These are phyloP conservation scores for Wickerhamomyces sp. DNA, from an alignment of 1,139 yeast species.

Conservation along the genomic window DNA sequence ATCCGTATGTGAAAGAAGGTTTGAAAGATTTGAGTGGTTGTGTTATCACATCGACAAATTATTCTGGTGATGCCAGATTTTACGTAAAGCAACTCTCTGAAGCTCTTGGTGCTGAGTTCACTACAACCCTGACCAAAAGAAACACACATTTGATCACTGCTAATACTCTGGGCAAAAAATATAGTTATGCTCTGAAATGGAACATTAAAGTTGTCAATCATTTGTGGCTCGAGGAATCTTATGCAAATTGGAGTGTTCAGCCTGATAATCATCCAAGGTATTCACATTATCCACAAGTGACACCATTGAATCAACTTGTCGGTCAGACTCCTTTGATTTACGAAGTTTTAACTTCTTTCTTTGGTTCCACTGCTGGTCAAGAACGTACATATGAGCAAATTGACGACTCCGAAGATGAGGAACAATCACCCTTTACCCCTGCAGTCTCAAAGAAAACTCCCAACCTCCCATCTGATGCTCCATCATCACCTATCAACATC, in stretches of 20 bases:
- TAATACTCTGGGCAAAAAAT: constrained; percentile 65
- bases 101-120: constrained; percentile 71
- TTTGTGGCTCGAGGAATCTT: constrained; percentile 86
- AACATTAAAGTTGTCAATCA: constrained; percentile 61
- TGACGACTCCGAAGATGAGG: constrained; percentile 21
- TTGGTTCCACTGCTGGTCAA: constrained; percentile 19
- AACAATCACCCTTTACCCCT: not conserved
- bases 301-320: constrained; percentile 38
- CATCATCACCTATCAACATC: not conserved
- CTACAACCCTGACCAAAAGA: constrained; percentile 59
- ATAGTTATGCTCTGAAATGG: constrained; percentile 64
- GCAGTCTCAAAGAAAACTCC: not conserved
- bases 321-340: constrained; percentile 47
- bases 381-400: constrained; percentile 17
- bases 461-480: not conserved
- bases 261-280: constrained; percentile 41
- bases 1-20: constrained; percentile 58
- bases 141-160: constrained; percentile 76
- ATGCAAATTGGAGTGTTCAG: constrained; percentile 51
- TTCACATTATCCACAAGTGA: constrained; percentile 39
- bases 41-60: constrained; percentile 67
- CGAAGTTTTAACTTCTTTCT: constrained; percentile 38
- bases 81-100: constrained; percentile 63
- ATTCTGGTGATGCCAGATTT: constrained; percentile 76
- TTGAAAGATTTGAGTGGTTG: constrained; percentile 48